Evolutionary conservation across 139 green algal genomes (phyloP), one percentile per base, ranked within the genome.

Genomic region (Axilococcus clingmanii): DNA sequence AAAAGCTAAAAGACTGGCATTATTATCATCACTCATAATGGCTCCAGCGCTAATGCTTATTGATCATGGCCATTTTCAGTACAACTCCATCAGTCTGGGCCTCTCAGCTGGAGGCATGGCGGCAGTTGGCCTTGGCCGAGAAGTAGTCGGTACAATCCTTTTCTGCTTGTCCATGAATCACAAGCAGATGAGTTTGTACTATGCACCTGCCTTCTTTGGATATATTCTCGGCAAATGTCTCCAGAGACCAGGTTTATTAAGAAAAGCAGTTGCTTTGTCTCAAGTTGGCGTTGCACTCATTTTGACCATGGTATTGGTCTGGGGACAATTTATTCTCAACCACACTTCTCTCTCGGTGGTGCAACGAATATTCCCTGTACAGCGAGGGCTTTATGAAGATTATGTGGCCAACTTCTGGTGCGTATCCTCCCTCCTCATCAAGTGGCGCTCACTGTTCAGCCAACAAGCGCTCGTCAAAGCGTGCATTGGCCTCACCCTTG

Each of bases 21-120:
- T n/a, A n/a, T n/a, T n/a, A n/a, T n/a, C n/a, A n/a, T n/a, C n/a
- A n/a, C n/a, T n/a, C n/a, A n/a, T n/a, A n/a, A 35, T 43, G 0
- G 80, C 94, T 57, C 92, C 92, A 4, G 78, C 74, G 1, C 33
- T 71, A 1, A 25, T 98, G 4, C 59, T 98, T 3, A 91, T 94
- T 19, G 92, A 99, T 74, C 92, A 99, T 58, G 92, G 88, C 3
- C 92, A 99, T 70, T 99, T 99, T 57, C 92, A 97, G 65, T 96
- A 94, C 71, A 96, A 96, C 68, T 76, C 69, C 70, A 91, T 96
- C 38, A 85, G 78, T 53, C 70, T 96, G 16, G 88, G 84, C 1
- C 59, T 94, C 37, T 52, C 79, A 45, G 72, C 71, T 34, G 38
- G 59, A 23, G 7, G 8, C 20, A 23, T 14, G 31, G 27, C 23